Conservation (phyloP, 345 rosid species). For the Excoecaria cochinchinensis region DNA sequence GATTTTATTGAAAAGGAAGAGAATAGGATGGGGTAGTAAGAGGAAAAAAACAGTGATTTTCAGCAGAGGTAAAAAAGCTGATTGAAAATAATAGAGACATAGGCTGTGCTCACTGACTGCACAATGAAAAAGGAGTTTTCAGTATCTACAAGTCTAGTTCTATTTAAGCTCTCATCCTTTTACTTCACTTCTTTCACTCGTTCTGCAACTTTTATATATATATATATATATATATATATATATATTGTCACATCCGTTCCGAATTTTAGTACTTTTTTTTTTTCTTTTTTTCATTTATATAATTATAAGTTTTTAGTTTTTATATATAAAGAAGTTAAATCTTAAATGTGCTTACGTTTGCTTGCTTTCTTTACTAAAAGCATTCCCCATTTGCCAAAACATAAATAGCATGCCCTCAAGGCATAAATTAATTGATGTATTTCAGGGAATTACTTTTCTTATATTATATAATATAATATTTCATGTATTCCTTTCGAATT, state of each 20-base stretch:
- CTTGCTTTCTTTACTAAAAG: not conserved
- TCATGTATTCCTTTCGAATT: no score
- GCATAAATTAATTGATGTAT: no score
- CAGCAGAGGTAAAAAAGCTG: conserved; percentile 26
- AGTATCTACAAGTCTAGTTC: no score
- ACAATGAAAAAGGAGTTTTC: conserved; percentile 11
- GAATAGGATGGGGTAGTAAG: not conserved
- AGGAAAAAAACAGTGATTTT: not conserved
- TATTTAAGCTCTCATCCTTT: not conserved
- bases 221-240: no score
- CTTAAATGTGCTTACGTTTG: conserved; percentile 5
- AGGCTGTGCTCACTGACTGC: conserved; percentile 11
- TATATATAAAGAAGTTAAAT: not conserved
- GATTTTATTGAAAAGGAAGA: not conserved
- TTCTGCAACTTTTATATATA: no score
- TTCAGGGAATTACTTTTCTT: no score
- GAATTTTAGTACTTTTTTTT: not conserved
- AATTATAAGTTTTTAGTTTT: not conserved
- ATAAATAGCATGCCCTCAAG: no score
- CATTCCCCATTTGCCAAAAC: no score
- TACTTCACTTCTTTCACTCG: not conserved
- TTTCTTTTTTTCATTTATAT: not conserved
- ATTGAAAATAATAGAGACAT: conserved; percentile 2
- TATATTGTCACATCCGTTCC: not conserved
- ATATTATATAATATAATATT: no score